Evolutionary conservation across 257 asterid species (phyloP).

Genomic region (Solanum megistacrolobum): DNA sequence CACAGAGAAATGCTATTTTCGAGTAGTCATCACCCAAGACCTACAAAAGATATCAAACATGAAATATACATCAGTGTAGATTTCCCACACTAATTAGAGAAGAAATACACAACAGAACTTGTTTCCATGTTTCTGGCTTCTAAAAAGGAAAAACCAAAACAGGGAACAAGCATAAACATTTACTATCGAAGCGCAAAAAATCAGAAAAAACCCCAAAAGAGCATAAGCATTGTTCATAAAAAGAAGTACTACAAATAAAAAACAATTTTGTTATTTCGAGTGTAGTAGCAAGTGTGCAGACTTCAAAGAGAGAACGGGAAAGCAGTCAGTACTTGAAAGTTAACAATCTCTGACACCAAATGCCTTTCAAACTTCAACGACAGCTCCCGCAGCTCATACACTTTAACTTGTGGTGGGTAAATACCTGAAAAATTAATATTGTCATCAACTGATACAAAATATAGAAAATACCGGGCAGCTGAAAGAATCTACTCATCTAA

Average conservation of each 20-base stretch:
- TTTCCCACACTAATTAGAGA: background rate
- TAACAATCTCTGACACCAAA: conserved; percentile 73
- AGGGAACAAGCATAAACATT: background rate
- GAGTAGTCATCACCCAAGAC: conserved; percentile 88
- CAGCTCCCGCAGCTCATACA: conserved; percentile 73
- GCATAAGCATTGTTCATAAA: background rate
- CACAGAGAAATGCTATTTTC: conserved; percentile 85
- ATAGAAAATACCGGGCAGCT: background rate
- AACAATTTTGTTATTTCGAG: background rate
- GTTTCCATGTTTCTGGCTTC: background rate
- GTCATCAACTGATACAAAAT: background rate
- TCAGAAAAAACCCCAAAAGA: background rate
- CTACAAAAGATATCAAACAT: conserved; percentile 22
- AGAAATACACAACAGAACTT: background rate
- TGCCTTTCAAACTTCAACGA: conserved; percentile 90
- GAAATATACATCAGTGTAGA: background rate
- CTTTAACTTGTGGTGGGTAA: conserved; percentile 96
- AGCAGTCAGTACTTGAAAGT: conserved; percentile 50
- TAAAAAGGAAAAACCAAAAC: background rate
- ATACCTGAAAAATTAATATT: conserved; percentile 39
- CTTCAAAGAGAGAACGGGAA: background rate
- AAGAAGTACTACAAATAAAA: background rate
- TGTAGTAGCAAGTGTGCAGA: background rate
- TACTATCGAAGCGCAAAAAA: background rate
- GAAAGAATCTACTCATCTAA: background rate